A percentile compares a stretch with the other conserved stretches of the same genome.
Conservation (phyloP, 306 rosid genomes). For the Medicago arabica region DNA sequence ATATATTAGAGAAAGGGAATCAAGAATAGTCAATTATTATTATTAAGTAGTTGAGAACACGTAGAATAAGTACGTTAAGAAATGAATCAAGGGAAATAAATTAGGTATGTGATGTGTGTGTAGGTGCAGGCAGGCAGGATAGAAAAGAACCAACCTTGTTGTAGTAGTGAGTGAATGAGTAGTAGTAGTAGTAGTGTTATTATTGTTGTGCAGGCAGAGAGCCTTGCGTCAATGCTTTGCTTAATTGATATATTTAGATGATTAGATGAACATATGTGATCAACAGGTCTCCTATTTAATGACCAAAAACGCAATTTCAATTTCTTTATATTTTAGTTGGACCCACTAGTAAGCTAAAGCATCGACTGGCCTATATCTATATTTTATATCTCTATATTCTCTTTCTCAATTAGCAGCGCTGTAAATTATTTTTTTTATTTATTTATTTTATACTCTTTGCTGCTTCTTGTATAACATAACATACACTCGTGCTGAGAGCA, state of each 20-base stretch:
- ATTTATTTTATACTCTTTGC: neutral
- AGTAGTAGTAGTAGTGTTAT: neutral
- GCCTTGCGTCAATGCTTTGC: neutral
- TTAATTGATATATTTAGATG: neutral
- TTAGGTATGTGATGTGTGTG: neutral
- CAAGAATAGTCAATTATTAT: neutral
- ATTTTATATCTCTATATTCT: neutral
- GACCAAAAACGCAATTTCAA: neutral
- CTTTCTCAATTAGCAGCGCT: slow-evolving; percentile 6
- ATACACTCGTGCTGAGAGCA: slow-evolving; percentile 36
- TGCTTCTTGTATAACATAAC: slow-evolving; percentile 33
- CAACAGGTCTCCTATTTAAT: slow-evolving; percentile 17
- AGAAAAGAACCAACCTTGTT: no score
- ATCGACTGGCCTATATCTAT: neutral
- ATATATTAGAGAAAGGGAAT: no score
- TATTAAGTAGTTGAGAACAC: slow-evolving; percentile 17
- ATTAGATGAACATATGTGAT: slow-evolving; percentile 26
- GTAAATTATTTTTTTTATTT: neutral
- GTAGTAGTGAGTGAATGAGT: neutral
- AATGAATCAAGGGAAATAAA: neutral
- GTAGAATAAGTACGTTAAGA: neutral
- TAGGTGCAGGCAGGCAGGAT: neutral
- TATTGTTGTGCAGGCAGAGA: slow-evolving; percentile 1
- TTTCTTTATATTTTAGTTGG: slow-evolving; percentile 21
- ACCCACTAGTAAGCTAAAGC: slow-evolving; percentile 30